phyloP scores from a whole-genome alignment of 148 eudicot species.

The Persicaria maculosa region DNA sequence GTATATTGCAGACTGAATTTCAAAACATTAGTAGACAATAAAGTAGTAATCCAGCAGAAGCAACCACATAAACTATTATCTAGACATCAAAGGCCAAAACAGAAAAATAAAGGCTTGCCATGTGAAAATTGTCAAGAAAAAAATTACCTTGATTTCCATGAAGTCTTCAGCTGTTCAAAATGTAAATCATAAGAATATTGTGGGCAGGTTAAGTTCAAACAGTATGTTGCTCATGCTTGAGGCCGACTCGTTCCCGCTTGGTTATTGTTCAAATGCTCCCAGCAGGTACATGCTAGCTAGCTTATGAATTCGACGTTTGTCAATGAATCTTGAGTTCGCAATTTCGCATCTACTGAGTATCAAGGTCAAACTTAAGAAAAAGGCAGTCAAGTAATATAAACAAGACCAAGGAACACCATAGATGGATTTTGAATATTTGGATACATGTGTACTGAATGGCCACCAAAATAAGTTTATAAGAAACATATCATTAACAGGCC shows the following conservation, averaged over 20 bases:
- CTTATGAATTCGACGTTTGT: conserved; percentile 84
- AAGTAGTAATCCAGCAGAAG: not conserved
- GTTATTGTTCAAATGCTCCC: conserved; percentile 32
- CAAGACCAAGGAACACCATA: not conserved
- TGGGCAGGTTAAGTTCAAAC: conserved; percentile 73
- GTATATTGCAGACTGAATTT: no score
- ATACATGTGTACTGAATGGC: conserved; percentile 89
- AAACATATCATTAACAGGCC: conserved; percentile 53
- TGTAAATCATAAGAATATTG: conserved; percentile 50
- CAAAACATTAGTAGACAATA: not conserved
- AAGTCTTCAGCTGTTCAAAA: conserved; percentile 59
- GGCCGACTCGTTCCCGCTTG: conserved; percentile 40
- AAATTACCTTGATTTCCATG: conserved; percentile 74
- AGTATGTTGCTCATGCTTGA: conserved; percentile 41
- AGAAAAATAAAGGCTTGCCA: not conserved
- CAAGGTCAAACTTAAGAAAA: conserved; percentile 29
- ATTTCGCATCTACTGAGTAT: conserved; percentile 30
- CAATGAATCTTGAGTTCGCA: conserved; percentile 67
- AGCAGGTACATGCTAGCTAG: conserved; percentile 46
- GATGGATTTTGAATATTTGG: conserved; percentile 24
- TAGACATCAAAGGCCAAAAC: not conserved
- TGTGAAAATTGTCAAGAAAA: not conserved
- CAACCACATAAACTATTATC: not conserved
- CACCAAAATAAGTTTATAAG: conserved; percentile 42
- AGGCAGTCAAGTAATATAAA: not conserved